Base-by-base conservation (phyloP, 192 early-diverging fungal genomes). In the Linnemannia exigua region DNA sequence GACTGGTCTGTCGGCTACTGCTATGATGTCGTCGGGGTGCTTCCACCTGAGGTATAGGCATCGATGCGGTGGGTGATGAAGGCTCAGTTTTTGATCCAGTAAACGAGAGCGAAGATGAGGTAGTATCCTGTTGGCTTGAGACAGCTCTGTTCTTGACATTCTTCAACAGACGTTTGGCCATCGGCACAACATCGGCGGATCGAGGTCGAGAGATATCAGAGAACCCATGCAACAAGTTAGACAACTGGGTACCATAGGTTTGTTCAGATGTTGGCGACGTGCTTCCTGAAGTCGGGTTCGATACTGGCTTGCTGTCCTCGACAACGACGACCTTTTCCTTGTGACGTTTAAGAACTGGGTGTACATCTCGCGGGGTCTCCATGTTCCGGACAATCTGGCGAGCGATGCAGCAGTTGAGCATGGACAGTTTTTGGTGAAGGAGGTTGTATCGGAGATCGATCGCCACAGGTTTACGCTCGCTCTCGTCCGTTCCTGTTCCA, bases 391-490 rank as follows among this genome's bases (percentile, higher is more conserved):
- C 51, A 31, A 81, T 76, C 36, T 88, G 84, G 19, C 93, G 90
- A 31, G 89, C 80, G 50, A 94, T 89, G 82, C 95, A 96, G 77
- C 94, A 95, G 83, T 96, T 96, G 68, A 96, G 88, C 95, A 96
- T 96, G 47, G 93, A 90, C 19, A 96, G 84, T 67, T 95, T 96
- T 90, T 95, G 94, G 80, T 95, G 89, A 1, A 93, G 79, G 35
- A 95, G 80, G 70, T 91, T 91, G 76, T 90, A 95, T n/a, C 89
- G 87, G 6, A 96, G 82, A 72, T 95, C 93, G 19, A 95, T 92
- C 8, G 89, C 88, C 38, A 91, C 76, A 33, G 81, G 84, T 69
- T 80, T 73, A 71, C 63, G 44, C 51, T 86, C 51, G 58, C 81
- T 22, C 28, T 66, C 41, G 15, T 9, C 2, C 37, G 25, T 28